Percentiles rank a stretch among this genome's conserved stretches.
Conservation (phyloP, 2,329 filamentous ascomycete species). For the Arthrobotrys iridis region DNA sequence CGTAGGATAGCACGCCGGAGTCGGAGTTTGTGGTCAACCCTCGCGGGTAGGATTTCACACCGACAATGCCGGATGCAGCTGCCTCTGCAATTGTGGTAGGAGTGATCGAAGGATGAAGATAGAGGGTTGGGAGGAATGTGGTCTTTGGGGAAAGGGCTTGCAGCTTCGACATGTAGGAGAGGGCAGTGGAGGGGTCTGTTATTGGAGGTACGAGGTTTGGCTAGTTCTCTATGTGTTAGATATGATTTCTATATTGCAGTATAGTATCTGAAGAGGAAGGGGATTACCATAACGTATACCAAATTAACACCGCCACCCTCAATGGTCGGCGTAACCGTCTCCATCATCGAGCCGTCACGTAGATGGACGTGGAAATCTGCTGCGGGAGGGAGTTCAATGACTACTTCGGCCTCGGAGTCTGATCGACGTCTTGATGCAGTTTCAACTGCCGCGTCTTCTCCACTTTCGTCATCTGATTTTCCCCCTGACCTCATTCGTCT, state of each 20-base stretch:
- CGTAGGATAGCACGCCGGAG: conserved; percentile 75
- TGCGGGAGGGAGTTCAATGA: conserved; percentile 57
- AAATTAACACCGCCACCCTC: conserved; percentile 73
- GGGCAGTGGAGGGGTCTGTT: conserved; percentile 70
- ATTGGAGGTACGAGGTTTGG: conserved; percentile 74
- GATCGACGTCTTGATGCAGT: neutral
- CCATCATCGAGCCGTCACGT: conserved; percentile 73
- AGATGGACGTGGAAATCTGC: conserved; percentile 68
- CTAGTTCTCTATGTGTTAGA: conserved; percentile 60
- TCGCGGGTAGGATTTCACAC: conserved; percentile 76
- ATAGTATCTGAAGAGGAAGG: neutral
- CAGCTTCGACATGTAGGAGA: conserved; percentile 73
- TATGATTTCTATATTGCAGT: neutral
- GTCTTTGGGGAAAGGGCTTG: conserved; percentile 71
- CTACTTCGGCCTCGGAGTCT: conserved; percentile 35
- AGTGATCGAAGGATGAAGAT: conserved; percentile 72
- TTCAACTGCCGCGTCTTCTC: neutral
- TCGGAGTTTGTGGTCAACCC: conserved; percentile 74
- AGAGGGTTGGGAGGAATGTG: conserved; percentile 79
- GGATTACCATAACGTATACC: conserved; percentile 67
- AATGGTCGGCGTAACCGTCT: conserved; percentile 68
- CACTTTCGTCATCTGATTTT: conserved; percentile 31
- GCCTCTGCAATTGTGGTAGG: conserved; percentile 77
- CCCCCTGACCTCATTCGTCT: conserved; percentile 29
- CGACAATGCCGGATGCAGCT: conserved; percentile 74